These are phyloP conservation scores for Dichotomopilus funicola DNA, from an alignment of 2,329 filamentous ascomycete genomes.

Conservation along the genomic window DNA sequence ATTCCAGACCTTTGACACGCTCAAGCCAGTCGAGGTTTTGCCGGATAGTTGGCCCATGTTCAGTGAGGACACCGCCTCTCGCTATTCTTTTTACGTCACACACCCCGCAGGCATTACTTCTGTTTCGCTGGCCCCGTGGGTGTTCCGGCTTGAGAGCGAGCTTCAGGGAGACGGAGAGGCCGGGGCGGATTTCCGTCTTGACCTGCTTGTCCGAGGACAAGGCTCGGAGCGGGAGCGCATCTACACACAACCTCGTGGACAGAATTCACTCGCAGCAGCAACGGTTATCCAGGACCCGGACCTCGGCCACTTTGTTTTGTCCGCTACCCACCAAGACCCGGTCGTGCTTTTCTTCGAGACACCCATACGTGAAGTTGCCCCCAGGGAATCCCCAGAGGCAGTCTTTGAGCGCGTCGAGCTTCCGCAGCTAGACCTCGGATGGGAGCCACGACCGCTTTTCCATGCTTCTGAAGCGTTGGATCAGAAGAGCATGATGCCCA, in stretches of 20 bases:
- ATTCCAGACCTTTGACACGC: constrained; percentile 57
- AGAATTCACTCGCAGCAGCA: constrained; percentile 47
- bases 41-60: constrained; percentile 58
- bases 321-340: constrained; percentile 51
- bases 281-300: constrained; percentile 53
- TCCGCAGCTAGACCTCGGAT: constrained; percentile 45
- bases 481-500: constrained; percentile 48
- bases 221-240: constrained; percentile 50
- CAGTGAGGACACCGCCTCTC: constrained; percentile 53
- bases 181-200: constrained; percentile 56
- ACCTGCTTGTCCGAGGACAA: constrained; percentile 52
- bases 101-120: constrained; percentile 54
- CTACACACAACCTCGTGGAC: constrained; percentile 46
- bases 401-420: constrained; percentile 31
- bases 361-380: constrained; percentile 45
- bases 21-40: constrained; percentile 47
- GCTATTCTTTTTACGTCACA: constrained; percentile 58
- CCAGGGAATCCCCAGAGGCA: constrained; percentile 35
- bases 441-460: constrained; percentile 60
- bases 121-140: constrained; percentile 55
- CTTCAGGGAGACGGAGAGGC: constrained; percentile 49
- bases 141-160: constrained; percentile 58
- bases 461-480: constrained; percentile 57
- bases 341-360: constrained; percentile 54
- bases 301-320: constrained; percentile 57